Percentiles rank a stretch among this genome's conserved stretches.
Conservation (phyloP, 1,284 basidiomycete genomes). For the Cryptococcus depauperatus region DNA sequence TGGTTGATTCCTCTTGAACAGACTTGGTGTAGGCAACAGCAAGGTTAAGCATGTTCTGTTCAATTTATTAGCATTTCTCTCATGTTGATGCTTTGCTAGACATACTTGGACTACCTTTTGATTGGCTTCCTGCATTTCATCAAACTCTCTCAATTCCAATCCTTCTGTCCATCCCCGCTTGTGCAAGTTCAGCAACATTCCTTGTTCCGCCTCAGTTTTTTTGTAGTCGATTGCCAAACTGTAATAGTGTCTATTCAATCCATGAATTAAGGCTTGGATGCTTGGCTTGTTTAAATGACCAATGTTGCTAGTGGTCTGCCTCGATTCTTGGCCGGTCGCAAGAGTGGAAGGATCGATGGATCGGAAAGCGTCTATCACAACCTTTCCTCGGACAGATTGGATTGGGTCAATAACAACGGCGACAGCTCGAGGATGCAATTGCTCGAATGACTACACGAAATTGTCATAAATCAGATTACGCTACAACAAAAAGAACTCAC, state of each 20-base stretch:
- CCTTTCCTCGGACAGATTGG: slow-evolving; percentile 97
- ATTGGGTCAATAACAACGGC: slow-evolving; percentile 98
- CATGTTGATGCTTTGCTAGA: slow-evolving; percentile 1
- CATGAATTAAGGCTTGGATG: slow-evolving; percentile 93
- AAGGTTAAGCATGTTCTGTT: slow-evolving; percentile 78
- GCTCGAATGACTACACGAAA: slow-evolving; percentile 99
- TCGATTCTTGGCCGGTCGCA: slow-evolving; percentile 77
- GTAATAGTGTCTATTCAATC: slow-evolving; percentile 93
- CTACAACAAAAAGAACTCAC: slow-evolving; percentile 46
- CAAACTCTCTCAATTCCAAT: slow-evolving; percentile 79
- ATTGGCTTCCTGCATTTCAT: slow-evolving; percentile 72
- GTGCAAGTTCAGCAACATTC: slow-evolving; percentile 97
- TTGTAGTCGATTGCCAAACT: slow-evolving; percentile 91
- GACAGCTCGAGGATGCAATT: slow-evolving; percentile 86
- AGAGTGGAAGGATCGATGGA: slow-evolving; percentile 83
- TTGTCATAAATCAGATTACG: too few relatives aligned
- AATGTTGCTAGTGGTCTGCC: slow-evolving; percentile 97
- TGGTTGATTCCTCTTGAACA: slow-evolving; percentile 87
- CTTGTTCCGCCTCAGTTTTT: slow-evolving; percentile 92
- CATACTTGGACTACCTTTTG: slow-evolving; percentile 84
- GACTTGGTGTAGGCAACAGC: slow-evolving; percentile 92
- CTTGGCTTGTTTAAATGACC: slow-evolving; percentile 98
- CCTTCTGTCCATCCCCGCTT: slow-evolving; percentile 98
- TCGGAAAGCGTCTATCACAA: slow-evolving; percentile 98
- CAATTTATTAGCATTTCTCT: background rate